phyloP scores from a whole-genome alignment of 2,329 filamentous ascomycete genomes.

The Aspergillus sp. region DNA sequence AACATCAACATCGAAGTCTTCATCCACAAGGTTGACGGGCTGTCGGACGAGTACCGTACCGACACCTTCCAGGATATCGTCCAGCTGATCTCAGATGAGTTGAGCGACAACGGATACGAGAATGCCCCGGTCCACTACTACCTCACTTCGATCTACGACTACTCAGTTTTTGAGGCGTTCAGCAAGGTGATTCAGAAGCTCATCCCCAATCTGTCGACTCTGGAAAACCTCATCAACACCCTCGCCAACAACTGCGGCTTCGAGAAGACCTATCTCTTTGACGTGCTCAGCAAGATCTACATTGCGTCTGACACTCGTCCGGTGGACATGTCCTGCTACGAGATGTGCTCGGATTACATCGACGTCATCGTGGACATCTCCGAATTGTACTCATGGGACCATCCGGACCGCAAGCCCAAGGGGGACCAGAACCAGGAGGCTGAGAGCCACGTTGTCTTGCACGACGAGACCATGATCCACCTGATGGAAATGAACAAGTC shows the following conservation, averaged over 20 bases:
- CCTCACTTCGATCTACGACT: slow-evolving; percentile 96
- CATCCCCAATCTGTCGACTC: slow-evolving; percentile 85
- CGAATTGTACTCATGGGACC: slow-evolving; percentile 83
- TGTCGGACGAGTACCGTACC: slow-evolving; percentile 93
- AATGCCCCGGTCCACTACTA: slow-evolving; percentile 94
- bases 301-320: slow-evolving; percentile 93
- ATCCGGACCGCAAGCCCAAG: slow-evolving; percentile 40
- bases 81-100: slow-evolving; percentile 92
- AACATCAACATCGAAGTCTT: slow-evolving; percentile 98
- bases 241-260: slow-evolving; percentile 91
- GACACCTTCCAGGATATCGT: slow-evolving; percentile 97
- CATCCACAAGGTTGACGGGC: slow-evolving; percentile 97
- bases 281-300: slow-evolving; percentile 97
- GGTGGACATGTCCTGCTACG: slow-evolving; percentile 92
- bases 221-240: slow-evolving; percentile 92
- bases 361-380: slow-evolving; percentile 97
- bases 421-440: slow-evolving; percentile 52
- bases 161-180: slow-evolving; percentile 97
- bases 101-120: slow-evolving; percentile 88
- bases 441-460: slow-evolving; percentile 62
- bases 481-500: slow-evolving; percentile 66
- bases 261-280: slow-evolving; percentile 97
- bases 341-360: slow-evolving; percentile 98
- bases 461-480: slow-evolving; percentile 62
- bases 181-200: slow-evolving; percentile 98